Evolutionary conservation across 2,329 filamentous ascomycete species (phyloP).

Genomic region (Fusarium coffeatum): DNA sequence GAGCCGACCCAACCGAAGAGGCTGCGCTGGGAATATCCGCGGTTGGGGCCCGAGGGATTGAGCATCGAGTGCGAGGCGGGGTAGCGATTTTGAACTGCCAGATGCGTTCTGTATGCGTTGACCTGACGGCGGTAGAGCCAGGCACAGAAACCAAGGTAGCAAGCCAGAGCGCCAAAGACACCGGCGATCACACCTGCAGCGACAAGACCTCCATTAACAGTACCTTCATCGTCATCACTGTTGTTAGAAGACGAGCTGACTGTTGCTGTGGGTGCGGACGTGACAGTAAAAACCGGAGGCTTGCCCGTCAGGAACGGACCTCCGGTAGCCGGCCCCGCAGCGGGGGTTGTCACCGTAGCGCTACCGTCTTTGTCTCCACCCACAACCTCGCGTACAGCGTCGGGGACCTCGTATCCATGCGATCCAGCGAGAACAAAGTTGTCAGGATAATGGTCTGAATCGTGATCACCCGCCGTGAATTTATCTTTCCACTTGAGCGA

Average conservation of each 20-base stretch:
- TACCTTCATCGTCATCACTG: background rate
- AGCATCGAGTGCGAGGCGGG: constrained; percentile 57
- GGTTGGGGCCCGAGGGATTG: constrained; percentile 33
- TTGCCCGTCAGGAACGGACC: constrained; percentile 79
- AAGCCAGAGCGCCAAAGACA: constrained; percentile 69
- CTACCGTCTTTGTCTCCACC: constrained; percentile 64
- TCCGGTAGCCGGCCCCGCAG: constrained; percentile 65
- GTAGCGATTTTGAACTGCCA: constrained; percentile 72
- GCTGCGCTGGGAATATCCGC: constrained; percentile 38
- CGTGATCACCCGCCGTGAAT: constrained; percentile 71
- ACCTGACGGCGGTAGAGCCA: constrained; percentile 81
- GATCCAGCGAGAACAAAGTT: constrained; percentile 59
- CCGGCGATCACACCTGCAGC: constrained; percentile 70
- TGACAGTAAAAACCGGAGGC: constrained; percentile 76
- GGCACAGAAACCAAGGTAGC: constrained; percentile 76
- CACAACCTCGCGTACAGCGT: constrained; percentile 61
- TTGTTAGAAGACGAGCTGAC: constrained; percentile 35
- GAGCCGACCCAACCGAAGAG: constrained; percentile 51
- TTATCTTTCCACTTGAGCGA: constrained; percentile 66
- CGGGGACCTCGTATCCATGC: constrained; percentile 65
- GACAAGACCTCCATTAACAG: constrained; percentile 56
- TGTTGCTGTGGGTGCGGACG: constrained; percentile 62
- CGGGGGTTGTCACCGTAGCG: constrained; percentile 64
- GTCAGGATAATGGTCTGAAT: constrained; percentile 64
- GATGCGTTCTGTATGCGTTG: constrained; percentile 75